Percentiles rank a stretch among this genome's conserved stretches.
Evolutionary conservation across 106 monocot genomes (phyloP).

Genomic region (Vanilla planifolia): DNA sequence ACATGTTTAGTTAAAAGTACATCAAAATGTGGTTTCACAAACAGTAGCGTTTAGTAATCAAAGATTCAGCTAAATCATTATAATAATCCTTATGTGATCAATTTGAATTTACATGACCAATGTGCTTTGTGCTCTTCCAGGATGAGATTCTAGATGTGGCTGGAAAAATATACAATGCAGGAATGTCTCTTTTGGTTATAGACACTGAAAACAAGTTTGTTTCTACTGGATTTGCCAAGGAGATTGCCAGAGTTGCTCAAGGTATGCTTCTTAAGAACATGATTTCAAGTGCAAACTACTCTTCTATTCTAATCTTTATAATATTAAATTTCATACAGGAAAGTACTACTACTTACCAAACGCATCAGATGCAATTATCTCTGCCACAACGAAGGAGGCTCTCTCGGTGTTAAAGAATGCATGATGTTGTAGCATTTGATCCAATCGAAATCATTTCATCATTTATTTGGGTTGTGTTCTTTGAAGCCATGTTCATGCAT

Average conservation of each 20-base stretch:
- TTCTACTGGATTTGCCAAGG: slow-evolving; percentile 98
- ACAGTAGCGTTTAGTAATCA: too few relatives aligned
- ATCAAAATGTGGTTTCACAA: too few relatives aligned
- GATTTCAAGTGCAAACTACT: not conserved
- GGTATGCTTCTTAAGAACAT: slow-evolving; percentile 25
- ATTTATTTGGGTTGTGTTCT: too few relatives aligned
- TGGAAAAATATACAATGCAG: slow-evolving; percentile 90
- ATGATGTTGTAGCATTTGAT: slow-evolving; percentile 13
- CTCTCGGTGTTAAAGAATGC: slow-evolving; percentile 70
- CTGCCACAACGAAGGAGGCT: slow-evolving; percentile 84
- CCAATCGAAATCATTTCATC: not conserved
- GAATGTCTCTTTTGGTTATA: slow-evolving; percentile 97
- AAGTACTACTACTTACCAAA: slow-evolving; percentile 99
- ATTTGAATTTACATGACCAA: too few relatives aligned
- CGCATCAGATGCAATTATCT: slow-evolving; percentile 98
- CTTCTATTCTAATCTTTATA: not conserved
- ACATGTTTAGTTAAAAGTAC: too few relatives aligned
- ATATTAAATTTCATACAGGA: slow-evolving; percentile 56
- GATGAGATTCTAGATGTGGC: slow-evolving; percentile 98
- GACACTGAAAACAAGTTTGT: slow-evolving; percentile 99
- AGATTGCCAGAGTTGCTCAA: slow-evolving; percentile 94
- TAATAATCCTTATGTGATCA: too few relatives aligned
- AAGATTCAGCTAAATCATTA: too few relatives aligned
- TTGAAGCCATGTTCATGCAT: too few relatives aligned
- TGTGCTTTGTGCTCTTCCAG: too few relatives aligned